These are phyloP conservation scores for Neurospora tetraspora DNA, from an alignment of 495 filamentous ascomycete genomes.

Conservation along the genomic window DNA sequence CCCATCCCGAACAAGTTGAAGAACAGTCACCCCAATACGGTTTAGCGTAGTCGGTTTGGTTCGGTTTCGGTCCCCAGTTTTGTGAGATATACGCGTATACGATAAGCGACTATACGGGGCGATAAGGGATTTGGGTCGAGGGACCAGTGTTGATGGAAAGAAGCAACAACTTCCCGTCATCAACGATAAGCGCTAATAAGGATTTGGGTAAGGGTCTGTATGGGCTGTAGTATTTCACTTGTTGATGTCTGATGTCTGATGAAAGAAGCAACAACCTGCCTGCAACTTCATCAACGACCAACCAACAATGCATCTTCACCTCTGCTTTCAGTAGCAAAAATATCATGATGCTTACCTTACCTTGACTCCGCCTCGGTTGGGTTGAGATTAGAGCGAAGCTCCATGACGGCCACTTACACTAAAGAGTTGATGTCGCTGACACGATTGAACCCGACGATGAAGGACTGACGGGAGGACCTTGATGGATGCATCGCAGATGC, in stretches of 20 bases:
- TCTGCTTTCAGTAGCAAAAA: neutral
- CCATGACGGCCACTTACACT: neutral
- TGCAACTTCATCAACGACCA: neutral
- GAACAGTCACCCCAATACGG: neutral
- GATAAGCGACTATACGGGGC: too few relatives aligned
- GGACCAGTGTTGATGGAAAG: too few relatives aligned
- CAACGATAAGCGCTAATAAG: too few relatives aligned
- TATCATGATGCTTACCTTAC: neutral
- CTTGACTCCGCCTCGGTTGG: neutral
- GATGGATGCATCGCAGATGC: neutral
- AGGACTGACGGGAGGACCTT: neutral
- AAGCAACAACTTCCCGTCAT: too few relatives aligned
- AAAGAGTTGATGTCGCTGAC: neutral
- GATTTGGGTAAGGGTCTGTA: neutral
- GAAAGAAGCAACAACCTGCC: neutral
- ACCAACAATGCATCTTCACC: neutral
- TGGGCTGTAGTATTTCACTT: neutral
- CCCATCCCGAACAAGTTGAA: neutral
- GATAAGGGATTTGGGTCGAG: too few relatives aligned
- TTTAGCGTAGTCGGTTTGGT: neutral
- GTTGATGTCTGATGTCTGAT: neutral
- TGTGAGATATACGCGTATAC: neutral
- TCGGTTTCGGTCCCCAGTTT: neutral
- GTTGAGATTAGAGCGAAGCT: neutral
- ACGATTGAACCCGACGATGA: neutral